Conservation (phyloP, 495 filamentous ascomycete genomes). For the Immersiella caudata region DNA sequence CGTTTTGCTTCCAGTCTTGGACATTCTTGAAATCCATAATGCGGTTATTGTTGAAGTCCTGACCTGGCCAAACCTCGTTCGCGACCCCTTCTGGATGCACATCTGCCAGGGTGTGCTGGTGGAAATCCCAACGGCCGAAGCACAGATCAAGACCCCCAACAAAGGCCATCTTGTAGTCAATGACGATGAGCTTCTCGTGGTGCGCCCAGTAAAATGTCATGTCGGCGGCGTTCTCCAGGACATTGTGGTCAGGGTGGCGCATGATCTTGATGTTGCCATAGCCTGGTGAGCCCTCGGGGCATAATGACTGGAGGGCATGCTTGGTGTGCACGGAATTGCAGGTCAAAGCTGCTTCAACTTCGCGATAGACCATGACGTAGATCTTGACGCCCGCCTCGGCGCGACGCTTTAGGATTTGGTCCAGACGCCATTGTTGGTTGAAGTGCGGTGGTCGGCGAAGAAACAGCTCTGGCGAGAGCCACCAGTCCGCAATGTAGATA, state of each 20-base stretch:
- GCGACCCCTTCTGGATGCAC: constrained; percentile 81
- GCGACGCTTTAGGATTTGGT: constrained; percentile 80
- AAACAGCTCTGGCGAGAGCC: constrained; percentile 92
- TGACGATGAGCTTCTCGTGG: constrained; percentile 94
- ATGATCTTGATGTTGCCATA: constrained; percentile 86
- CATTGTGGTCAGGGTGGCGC: constrained; percentile 94
- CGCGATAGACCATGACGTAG: constrained; percentile 91
- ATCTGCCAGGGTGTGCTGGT: constrained; percentile 84
- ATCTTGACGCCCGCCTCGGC: constrained; percentile 95
- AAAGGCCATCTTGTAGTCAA: constrained; percentile 88
- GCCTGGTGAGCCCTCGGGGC: constrained; percentile 76
- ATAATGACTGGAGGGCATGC: constrained; percentile 77
- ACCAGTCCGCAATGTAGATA: constrained; percentile 97
- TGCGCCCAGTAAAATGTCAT: constrained; percentile 99
- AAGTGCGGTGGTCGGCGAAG: constrained; percentile 77
- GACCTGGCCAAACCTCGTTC: constrained; percentile 89
- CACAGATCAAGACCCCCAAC: constrained; percentile 95
- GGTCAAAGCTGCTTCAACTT: constrained; percentile 79
- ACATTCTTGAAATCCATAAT: constrained; percentile 96
- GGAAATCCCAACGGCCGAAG: constrained; percentile 89
- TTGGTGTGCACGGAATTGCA: constrained; percentile 96
- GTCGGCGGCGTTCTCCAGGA: constrained; percentile 89
- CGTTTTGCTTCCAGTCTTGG: constrained; percentile 87
- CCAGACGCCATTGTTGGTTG: constrained; percentile 87
- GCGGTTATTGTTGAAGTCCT: constrained; percentile 95